Evolutionary conservation across 2,329 filamentous ascomycete species (phyloP).

Genomic region (Trichophyton mentagrophytes): DNA sequence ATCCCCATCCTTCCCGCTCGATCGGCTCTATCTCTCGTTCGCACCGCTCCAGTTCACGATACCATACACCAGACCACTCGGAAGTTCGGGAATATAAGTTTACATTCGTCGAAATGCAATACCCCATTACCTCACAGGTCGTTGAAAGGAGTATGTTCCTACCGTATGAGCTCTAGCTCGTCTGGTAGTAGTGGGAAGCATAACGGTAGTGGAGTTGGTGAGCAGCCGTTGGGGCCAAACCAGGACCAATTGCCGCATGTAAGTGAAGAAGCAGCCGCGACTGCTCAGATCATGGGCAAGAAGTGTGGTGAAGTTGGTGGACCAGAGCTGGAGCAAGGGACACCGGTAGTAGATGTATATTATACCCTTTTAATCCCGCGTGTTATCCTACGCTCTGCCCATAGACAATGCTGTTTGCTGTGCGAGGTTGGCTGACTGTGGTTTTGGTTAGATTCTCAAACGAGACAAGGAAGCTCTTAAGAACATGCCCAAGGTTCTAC

Average conservation of each 20-base stretch:
- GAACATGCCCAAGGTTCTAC: constrained; percentile 54
- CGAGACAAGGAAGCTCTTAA: constrained; percentile 49
- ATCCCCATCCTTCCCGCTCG: constrained; percentile 6
- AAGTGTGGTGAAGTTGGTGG: constrained; percentile 31
- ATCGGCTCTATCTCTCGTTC: constrained; percentile 4
- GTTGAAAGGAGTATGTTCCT: constrained; percentile 11
- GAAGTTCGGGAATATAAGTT: background rate
- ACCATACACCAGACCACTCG: background rate
- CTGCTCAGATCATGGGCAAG: constrained; percentile 44
- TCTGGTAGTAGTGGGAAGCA: constrained; percentile 15
- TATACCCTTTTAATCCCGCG: constrained; percentile 6
- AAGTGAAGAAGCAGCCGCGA: constrained; percentile 52
- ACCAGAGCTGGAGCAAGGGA: constrained; percentile 53
- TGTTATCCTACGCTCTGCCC: background rate
- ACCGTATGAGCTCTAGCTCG: constrained; percentile 27
- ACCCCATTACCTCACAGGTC: background rate
- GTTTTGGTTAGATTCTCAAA: constrained; percentile 42
- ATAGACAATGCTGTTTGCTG: too few species aligned
- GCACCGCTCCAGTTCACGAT: background rate
- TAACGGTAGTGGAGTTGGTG: constrained; percentile 18
- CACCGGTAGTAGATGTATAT: constrained; percentile 52
- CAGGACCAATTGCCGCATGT: constrained; percentile 46
- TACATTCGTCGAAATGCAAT: background rate
- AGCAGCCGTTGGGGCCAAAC: constrained; percentile 34
- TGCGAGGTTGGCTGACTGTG: too few species aligned